phyloP scores from a whole-genome alignment of 768 basidiomycete species.

The Nidularia sp. region DNA sequence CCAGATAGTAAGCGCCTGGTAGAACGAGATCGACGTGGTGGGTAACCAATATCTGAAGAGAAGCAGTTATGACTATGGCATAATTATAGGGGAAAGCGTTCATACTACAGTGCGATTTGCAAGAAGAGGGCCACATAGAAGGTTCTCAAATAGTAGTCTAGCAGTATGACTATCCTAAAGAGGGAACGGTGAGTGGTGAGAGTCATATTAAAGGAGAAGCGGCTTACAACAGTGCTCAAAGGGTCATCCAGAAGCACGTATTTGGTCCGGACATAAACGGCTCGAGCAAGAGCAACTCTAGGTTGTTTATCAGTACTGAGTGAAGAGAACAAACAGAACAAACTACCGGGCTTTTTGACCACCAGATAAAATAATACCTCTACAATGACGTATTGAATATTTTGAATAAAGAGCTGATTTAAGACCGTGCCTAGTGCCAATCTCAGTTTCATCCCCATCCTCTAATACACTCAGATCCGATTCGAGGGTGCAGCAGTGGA shows the following conservation, averaged over 20 bases:
- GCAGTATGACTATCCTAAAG: slow-evolving; percentile 28
- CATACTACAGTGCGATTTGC: slow-evolving; percentile 51
- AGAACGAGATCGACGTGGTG: slow-evolving; percentile 84
- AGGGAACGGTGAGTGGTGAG: background rate
- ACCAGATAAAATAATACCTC: slow-evolving; percentile 74
- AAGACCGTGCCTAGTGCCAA: slow-evolving; percentile 55
- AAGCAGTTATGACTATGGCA: background rate
- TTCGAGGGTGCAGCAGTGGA: slow-evolving; percentile 81
- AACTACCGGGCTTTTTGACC: slow-evolving; percentile 76
- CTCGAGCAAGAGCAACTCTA: slow-evolving; percentile 79
- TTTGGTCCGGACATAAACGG: slow-evolving; percentile 69
- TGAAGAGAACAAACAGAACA: background rate
- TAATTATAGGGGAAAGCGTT: slow-evolving; percentile 2
- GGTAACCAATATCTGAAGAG: slow-evolving; percentile 48
- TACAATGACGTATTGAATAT: slow-evolving; percentile 12
- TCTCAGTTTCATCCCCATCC: slow-evolving; percentile 83
- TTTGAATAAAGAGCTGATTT: background rate
- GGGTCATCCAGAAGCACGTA: slow-evolving; percentile 80
- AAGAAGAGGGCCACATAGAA: slow-evolving; percentile 26
- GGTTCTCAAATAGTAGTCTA: slow-evolving; percentile 23
- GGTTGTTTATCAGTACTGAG: background rate
- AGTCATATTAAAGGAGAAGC: background rate
- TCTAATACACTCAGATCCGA: slow-evolving; percentile 83
- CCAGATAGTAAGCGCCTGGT: slow-evolving; percentile 66
- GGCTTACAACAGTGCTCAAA: slow-evolving; percentile 48